These are phyloP conservation scores for Prunus davidiana DNA, from an alignment of 306 rosid genomes.

Conservation along the genomic window DNA sequence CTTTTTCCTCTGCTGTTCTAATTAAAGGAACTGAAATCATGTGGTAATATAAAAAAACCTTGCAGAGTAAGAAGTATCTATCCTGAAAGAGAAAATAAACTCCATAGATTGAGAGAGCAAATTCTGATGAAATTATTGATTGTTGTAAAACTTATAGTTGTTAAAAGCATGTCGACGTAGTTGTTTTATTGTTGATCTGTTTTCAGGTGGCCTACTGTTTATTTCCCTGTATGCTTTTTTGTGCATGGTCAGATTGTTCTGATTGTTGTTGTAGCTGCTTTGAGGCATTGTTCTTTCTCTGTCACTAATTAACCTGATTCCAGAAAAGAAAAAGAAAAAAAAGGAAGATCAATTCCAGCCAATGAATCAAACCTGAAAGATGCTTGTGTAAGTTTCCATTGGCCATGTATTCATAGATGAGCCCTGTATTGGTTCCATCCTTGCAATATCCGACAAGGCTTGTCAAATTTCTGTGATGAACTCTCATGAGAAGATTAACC, in stretches of 20 bases:
- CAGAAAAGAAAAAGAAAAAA: neutral
- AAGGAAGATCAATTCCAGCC: neutral
- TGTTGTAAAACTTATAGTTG: neutral
- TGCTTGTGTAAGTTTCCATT: conserved; percentile 32
- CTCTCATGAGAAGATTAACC: conserved; percentile 48
- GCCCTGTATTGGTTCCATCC: conserved; percentile 28
- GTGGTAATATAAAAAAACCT: neutral
- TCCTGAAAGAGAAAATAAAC: neutral
- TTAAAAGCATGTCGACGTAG: neutral
- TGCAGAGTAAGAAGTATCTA: neutral
- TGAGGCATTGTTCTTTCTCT: neutral
- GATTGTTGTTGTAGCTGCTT: neutral
- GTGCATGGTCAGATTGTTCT: neutral
- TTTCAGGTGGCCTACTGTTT: neutral
- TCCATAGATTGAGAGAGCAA: neutral
- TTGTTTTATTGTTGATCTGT: neutral
- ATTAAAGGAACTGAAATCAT: neutral
- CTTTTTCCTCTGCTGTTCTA: neutral
- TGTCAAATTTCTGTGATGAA: conserved; percentile 52
- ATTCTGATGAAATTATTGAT: neutral
- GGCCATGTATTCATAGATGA: conserved; percentile 33
- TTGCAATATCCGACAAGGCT: conserved; percentile 37
- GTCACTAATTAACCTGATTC: neutral
- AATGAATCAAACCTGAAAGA: conserved; percentile 25
- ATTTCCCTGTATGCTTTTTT: neutral